Percentiles rank a stretch among this genome's conserved stretches.
Conservation (phyloP, 768 basidiomycete species). For the Tricholoma sp. region DNA sequence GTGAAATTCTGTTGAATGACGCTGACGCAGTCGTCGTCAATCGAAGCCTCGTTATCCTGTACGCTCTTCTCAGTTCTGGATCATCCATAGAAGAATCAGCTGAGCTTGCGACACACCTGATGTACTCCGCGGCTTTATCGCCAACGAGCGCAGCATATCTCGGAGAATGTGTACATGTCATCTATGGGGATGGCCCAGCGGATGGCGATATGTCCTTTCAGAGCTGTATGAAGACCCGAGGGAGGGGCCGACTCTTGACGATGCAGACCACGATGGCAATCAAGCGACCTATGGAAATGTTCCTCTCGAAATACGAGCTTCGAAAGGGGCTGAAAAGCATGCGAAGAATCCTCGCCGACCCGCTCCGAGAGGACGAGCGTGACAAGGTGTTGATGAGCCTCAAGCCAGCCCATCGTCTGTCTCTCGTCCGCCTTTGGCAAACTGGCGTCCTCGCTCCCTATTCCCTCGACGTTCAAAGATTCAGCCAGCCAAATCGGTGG, state of each 20-base stretch:
- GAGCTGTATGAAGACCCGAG: slow-evolving; percentile 27
- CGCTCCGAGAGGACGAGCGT: slow-evolving; percentile 34
- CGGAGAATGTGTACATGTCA: slow-evolving; percentile 28
- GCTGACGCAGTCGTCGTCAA: slow-evolving; percentile 32
- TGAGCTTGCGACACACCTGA: slow-evolving; percentile 36
- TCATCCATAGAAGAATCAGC: slow-evolving; percentile 37
- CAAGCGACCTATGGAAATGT: slow-evolving; percentile 35
- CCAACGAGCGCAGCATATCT: slow-evolving; percentile 30
- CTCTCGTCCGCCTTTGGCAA: slow-evolving; percentile 31
- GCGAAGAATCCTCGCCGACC: slow-evolving; percentile 28
- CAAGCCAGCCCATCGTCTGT: slow-evolving; percentile 35
- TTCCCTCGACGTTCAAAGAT: slow-evolving; percentile 25
- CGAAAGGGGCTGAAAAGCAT: slow-evolving; percentile 24
- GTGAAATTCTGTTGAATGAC: slow-evolving; percentile 36
- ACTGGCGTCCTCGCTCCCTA: slow-evolving; percentile 37
- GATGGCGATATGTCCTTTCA: slow-evolving; percentile 35
- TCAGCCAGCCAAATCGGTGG: slow-evolving; percentile 37
- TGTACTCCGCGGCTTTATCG: slow-evolving; percentile 37
- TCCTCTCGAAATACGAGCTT: slow-evolving; percentile 25
- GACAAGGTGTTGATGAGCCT: slow-evolving; percentile 36
- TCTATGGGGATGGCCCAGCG: slow-evolving; percentile 27
- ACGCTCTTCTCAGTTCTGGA: slow-evolving; percentile 31
- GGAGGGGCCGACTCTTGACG: slow-evolving; percentile 29
- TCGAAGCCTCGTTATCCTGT: slow-evolving; percentile 36
- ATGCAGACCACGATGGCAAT: slow-evolving; percentile 33